A percentile compares a stretch with the other conserved stretches of the same genome.
These are phyloP conservation scores for Hypoxylon lienhwacheense DNA, from an alignment of 495 filamentous ascomycete genomes.

Conservation along the genomic window DNA sequence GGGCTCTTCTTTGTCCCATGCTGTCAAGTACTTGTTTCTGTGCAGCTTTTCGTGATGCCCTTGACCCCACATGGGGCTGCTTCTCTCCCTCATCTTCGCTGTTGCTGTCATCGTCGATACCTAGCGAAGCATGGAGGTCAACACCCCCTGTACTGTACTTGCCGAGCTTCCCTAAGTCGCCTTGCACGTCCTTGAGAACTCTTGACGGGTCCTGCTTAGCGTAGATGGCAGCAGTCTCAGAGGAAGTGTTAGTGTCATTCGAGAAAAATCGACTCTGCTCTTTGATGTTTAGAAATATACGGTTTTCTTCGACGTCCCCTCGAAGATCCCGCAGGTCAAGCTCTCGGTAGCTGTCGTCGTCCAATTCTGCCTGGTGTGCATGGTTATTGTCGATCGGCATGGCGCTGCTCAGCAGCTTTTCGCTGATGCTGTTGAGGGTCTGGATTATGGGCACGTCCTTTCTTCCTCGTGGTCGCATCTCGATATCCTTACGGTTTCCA, in stretches of 20 bases:
- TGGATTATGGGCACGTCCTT: conserved; percentile 65
- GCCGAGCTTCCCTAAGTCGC: conserved; percentile 59
- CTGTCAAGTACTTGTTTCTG: conserved; percentile 59
- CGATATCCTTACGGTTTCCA: conserved; percentile 82
- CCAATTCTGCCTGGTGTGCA: conserved; percentile 60
- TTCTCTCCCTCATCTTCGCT: conserved; percentile 65
- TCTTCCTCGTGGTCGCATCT: conserved; percentile 70
- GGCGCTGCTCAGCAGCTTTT: conserved; percentile 87
- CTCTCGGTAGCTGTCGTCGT: conserved; percentile 73
- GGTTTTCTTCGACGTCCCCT: conserved; percentile 68
- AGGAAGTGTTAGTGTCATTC: conserved; percentile 54
- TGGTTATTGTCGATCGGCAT: conserved; percentile 72
- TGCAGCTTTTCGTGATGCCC: conserved; percentile 54
- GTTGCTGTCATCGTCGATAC: conserved; percentile 67
- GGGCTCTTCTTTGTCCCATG: conserved; percentile 54
- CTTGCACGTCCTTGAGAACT: conserved; percentile 64
- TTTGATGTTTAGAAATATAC: conserved; percentile 82
- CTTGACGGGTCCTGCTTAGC: conserved; percentile 66
- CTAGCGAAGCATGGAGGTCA: conserved; percentile 61
- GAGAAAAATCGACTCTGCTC: conserved; percentile 82
- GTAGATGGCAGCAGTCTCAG: conserved; percentile 61
- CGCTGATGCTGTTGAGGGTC: conserved; percentile 81
- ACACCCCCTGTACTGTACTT: conserved; percentile 51
- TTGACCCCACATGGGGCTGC: conserved; percentile 58
- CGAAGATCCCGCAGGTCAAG: conserved; percentile 82